These are phyloP conservation scores for Gymnopilus dilepis DNA, from an alignment of 768 basidiomycete species.

Conservation along the genomic window DNA sequence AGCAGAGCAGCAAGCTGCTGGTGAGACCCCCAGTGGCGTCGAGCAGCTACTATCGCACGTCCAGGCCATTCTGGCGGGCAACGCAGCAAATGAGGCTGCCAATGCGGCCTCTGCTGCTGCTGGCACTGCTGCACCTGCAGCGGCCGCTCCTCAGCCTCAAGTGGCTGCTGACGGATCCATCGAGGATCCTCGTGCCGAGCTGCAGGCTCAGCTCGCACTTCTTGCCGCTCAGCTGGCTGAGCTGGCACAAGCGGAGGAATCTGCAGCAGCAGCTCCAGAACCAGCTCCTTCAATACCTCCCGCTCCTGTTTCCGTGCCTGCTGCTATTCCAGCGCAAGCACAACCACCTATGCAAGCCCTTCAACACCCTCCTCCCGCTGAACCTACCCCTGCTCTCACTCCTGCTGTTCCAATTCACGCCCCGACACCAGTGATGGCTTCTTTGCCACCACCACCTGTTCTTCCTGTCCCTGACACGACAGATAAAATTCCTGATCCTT, in stretches of 20 bases:
- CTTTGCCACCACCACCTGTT: not conserved
- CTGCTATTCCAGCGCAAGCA: not conserved
- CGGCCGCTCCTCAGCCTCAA: slow-evolving; percentile 6
- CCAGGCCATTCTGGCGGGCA: slow-evolving; percentile 32
- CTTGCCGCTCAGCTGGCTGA: slow-evolving; percentile 76
- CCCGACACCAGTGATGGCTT: slow-evolving; percentile 1
- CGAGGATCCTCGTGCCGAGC: slow-evolving; percentile 55
- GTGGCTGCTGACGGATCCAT: slow-evolving; percentile 13
- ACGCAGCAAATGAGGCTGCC: slow-evolving; percentile 6
- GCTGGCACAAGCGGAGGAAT: slow-evolving; percentile 54
- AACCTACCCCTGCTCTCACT: slow-evolving; percentile 6
- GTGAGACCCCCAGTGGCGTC: slow-evolving; percentile 21
- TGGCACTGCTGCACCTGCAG: not conserved
- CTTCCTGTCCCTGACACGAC: slow-evolving; percentile 9
- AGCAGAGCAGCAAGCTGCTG: slow-evolving; percentile 3
- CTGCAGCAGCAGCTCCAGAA: slow-evolving; percentile 9
- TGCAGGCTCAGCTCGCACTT: slow-evolving; percentile 76
- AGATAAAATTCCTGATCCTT: slow-evolving; percentile 19
- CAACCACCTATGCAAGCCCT: not conserved
- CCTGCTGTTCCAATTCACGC: not conserved
- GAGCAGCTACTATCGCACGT: slow-evolving; percentile 35
- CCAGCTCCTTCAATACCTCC: slow-evolving; percentile 12
- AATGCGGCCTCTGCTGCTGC: slow-evolving; percentile 11
- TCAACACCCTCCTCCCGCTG: slow-evolving; percentile 3
- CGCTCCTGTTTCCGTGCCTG: slow-evolving; percentile 6